Percentiles rank a stretch among this genome's conserved stretches.
phyloP scores from a whole-genome alignment of 2,329 filamentous ascomycete species.

The Hypoxylon sp. region DNA sequence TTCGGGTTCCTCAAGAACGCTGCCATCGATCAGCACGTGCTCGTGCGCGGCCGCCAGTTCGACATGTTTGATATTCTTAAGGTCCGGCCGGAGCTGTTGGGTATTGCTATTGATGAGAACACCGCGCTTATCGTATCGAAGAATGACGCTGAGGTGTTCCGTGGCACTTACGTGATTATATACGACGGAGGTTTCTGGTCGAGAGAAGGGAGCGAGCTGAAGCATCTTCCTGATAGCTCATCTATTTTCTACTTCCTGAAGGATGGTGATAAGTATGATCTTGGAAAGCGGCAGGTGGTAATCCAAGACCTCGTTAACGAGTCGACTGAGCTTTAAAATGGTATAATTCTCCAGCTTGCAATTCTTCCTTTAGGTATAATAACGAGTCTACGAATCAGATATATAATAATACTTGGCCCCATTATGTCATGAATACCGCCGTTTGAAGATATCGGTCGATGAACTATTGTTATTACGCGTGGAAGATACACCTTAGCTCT shows the following conservation, averaged over 20 bases:
- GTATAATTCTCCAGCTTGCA: not conserved
- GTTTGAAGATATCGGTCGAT: not conserved
- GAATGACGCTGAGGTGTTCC: slow-evolving; percentile 51
- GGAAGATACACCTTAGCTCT: not conserved
- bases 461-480: not conserved
- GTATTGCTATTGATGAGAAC: slow-evolving; percentile 54
- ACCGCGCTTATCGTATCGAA: slow-evolving; percentile 53
- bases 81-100: slow-evolving; percentile 52
- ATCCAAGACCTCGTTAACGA: slow-evolving; percentile 19
- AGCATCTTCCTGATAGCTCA: slow-evolving; percentile 48
- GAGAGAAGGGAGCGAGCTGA: slow-evolving; percentile 52
- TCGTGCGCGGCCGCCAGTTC: slow-evolving; percentile 53
- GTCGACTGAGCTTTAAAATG: not conserved
- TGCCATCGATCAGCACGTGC: slow-evolving; percentile 55
- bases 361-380: not conserved
- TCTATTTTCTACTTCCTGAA: slow-evolving; percentile 52
- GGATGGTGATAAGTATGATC: slow-evolving; percentile 51
- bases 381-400: not conserved
- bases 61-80: slow-evolving; percentile 56
- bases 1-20: slow-evolving; percentile 53
- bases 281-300: slow-evolving; percentile 50
- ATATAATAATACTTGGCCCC: not conserved
- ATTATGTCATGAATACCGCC: not conserved
- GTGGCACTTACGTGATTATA: slow-evolving; percentile 53
- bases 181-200: slow-evolving; percentile 54